Conservation (phyloP, 2,329 filamentous ascomycete species). For the Knufia fluminis region DNA sequence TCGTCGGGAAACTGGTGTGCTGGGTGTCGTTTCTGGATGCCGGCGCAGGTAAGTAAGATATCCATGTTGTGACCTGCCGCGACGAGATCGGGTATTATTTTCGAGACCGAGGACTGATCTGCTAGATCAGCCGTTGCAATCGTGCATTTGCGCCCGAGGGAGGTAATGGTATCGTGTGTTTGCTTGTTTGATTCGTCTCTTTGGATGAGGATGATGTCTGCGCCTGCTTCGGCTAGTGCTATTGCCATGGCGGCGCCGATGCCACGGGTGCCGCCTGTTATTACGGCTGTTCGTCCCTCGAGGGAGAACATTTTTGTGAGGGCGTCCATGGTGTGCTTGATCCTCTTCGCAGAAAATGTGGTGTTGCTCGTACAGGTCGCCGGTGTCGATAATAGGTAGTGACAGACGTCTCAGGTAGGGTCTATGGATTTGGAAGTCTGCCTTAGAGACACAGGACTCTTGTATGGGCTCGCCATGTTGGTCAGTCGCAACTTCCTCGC, state of each 20-base stretch:
- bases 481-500: neutral
- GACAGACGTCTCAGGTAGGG: too few species aligned
- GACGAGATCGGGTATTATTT: constrained; percentile 32
- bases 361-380: neutral
- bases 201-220: constrained; percentile 38
- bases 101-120: constrained; percentile 32
- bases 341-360: neutral
- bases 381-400: too few species aligned
- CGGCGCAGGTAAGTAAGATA: constrained; percentile 78
- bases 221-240: constrained; percentile 39
- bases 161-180: constrained; percentile 32
- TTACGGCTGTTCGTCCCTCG: constrained; percentile 34
- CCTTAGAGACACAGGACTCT: too few species aligned
- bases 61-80: constrained; percentile 50
- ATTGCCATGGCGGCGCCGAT: constrained; percentile 40
- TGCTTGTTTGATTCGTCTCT: constrained; percentile 43
- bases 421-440: too few species aligned
- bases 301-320: constrained; percentile 21
- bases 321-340: neutral
- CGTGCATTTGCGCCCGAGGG: constrained; percentile 31
- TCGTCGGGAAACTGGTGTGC: constrained; percentile 64
- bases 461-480: neutral
- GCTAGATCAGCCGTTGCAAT: constrained; percentile 39
- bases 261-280: constrained; percentile 40
- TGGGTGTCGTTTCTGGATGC: constrained; percentile 72